Conservation (phyloP, 2,329 filamentous ascomycete genomes). For the Paecilomyces sp. region DNA sequence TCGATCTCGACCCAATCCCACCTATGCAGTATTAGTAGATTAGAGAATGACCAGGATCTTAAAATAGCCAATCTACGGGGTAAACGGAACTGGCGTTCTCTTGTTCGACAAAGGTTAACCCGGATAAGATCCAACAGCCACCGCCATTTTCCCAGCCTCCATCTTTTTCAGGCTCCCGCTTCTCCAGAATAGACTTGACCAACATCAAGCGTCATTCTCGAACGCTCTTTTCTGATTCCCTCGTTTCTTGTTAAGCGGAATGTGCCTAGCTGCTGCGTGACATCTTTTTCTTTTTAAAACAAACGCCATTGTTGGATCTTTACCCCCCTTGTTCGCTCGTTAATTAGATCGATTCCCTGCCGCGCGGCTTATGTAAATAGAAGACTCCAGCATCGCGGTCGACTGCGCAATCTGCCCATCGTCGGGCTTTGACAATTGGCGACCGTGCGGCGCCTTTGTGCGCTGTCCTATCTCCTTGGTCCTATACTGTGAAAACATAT, state of each 20-base stretch:
- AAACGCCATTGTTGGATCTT: background rate
- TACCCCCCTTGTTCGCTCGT: background rate
- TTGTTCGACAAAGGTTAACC: background rate
- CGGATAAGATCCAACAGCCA: background rate
- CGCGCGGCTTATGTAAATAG: background rate
- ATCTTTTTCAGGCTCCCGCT: background rate
- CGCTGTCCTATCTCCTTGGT: background rate
- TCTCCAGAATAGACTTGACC: background rate
- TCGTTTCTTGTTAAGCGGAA: background rate
- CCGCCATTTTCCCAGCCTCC: background rate
- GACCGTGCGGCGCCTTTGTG: background rate
- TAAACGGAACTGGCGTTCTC: background rate
- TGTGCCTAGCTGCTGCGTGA: background rate
- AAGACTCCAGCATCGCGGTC: background rate
- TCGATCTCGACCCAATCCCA: background rate
- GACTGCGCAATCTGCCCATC: background rate
- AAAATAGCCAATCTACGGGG: background rate
- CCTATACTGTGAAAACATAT: background rate
- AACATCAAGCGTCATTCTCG: background rate
- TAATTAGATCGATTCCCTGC: background rate
- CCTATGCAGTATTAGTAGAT: background rate
- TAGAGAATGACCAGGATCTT: background rate
- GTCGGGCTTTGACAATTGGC: background rate
- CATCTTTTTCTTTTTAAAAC: background rate
- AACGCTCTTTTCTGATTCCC: background rate